phyloP scores from a whole-genome alignment of 805 yeast genomes.

The Zygosaccharomyces pseudorouxii region DNA sequence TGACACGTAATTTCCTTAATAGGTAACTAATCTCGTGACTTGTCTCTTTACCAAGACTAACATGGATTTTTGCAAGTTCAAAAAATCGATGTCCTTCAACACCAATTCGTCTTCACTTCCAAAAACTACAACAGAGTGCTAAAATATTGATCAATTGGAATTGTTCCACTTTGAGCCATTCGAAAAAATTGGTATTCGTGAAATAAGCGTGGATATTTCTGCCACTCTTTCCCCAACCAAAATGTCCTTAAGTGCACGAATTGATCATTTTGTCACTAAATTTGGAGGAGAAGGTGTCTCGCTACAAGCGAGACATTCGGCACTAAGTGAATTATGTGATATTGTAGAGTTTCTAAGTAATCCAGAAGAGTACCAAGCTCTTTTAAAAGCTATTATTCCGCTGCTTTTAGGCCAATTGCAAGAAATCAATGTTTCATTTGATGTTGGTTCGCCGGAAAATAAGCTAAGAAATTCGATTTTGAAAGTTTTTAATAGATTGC shows the following conservation, averaged over 20 bases:
- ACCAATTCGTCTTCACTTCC: background rate
- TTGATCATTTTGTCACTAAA: slow-evolving; percentile 63
- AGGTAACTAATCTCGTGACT: slow-evolving; percentile 21
- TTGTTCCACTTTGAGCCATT: background rate
- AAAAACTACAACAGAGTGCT: background rate
- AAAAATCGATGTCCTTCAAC: slow-evolving; percentile 7
- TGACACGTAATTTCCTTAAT: slow-evolving; percentile 16
- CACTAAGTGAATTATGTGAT: slow-evolving; percentile 79
- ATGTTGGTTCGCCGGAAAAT: slow-evolving; percentile 62
- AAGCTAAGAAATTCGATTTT: slow-evolving; percentile 71
- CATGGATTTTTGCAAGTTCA: slow-evolving; percentile 8
- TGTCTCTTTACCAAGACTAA: slow-evolving; percentile 11
- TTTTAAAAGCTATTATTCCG: slow-evolving; percentile 66
- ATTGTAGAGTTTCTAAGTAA: slow-evolving; percentile 79
- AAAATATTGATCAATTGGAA: background rate
- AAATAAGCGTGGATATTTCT: background rate
- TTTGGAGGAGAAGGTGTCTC: slow-evolving; percentile 53
- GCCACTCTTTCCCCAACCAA: background rate
- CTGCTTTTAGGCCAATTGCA: slow-evolving; percentile 59
- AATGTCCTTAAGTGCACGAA: slow-evolving; percentile 45
- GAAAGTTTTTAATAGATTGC: slow-evolving; percentile 76
- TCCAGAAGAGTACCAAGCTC: slow-evolving; percentile 74
- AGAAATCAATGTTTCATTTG: slow-evolving; percentile 68
- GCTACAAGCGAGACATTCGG: slow-evolving; percentile 56
- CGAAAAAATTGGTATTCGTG: background rate